Evolutionary conservation across 2,329 filamentous ascomycete species (phyloP).

Genomic region (Coniochaeta prunicola): DNA sequence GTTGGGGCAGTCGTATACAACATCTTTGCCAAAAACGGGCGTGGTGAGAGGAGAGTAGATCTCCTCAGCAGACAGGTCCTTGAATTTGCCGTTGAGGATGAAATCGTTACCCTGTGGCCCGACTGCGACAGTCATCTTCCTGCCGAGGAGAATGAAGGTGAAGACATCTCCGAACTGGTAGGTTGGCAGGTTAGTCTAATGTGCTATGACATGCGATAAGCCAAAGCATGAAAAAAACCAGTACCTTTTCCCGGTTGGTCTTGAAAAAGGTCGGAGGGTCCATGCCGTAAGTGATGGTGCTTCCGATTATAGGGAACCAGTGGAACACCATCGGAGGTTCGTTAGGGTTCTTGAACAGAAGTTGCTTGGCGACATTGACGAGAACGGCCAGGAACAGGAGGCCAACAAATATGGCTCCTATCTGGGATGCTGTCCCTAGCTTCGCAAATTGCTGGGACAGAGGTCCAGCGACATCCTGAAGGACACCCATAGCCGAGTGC

Average conservation of each 20-base stretch:
- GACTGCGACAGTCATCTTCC: conserved; percentile 41
- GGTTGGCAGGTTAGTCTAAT: not conserved
- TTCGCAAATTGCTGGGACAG: conserved; percentile 41
- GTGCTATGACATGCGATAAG: conserved; percentile 2
- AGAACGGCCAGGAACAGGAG: conserved; percentile 52
- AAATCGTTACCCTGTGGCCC: conserved; percentile 47
- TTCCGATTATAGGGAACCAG: conserved; percentile 78
- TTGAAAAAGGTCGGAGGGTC: conserved; percentile 85
- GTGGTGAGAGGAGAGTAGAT: conserved; percentile 44
- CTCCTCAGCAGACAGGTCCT: conserved; percentile 46
- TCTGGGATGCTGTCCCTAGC: conserved; percentile 40
- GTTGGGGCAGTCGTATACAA: conserved; percentile 81
- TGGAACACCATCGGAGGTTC: conserved; percentile 77
- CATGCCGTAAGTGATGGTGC: conserved; percentile 90
- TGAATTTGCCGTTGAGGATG: conserved; percentile 46
- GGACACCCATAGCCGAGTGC: conserved; percentile 40
- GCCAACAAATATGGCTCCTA: conserved; percentile 32
- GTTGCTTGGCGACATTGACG: conserved; percentile 72
- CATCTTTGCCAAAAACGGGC: conserved; percentile 64
- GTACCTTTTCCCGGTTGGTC: conserved; percentile 61
- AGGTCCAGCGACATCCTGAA: conserved; percentile 44
- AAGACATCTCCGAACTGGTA: conserved; percentile 43
- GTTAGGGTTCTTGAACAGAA: conserved; percentile 75
- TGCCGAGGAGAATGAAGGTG: conserved; percentile 45
- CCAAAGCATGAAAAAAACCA: not conserved